Base-by-base conservation (phyloP, 805 yeast species). In the Metschnikowia lunata region DNA sequence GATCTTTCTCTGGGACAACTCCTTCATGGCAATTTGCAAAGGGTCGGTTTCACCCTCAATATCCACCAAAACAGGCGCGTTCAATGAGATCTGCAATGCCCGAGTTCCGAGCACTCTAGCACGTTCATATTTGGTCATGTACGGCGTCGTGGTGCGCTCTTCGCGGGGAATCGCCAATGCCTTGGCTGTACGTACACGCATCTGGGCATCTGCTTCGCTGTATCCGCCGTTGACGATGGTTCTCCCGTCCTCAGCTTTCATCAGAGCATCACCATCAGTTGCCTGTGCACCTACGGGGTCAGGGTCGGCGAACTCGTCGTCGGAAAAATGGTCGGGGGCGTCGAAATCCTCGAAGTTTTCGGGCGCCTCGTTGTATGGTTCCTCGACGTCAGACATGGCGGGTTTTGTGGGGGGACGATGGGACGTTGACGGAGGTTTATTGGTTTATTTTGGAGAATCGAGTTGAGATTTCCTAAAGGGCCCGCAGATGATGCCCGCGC, bases 11-110 rank as follows among this genome's bases (percentile, higher is more conserved):
- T 93, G 98, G 1, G 95, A 80, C 51, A 93, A 77, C 67, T 93
- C 99, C 67, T 95, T 93, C 88, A 88, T 85, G 48, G 99, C 97
- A 50, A 93, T 93, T 66, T 90, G 97, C 61, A 93, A 74, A 11
- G 99, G 99, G 64, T 93, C 99, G 2, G 99, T 95, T 66, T 95
- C 99, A 61, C 99, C 99, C 69, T 93, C 99, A 46, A 93, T 80
- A 61, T 95, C 99, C 34, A 93, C 99, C 61, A 93, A 78, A 3
- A 93, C 98, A 2, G 99, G 99, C 1, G 99, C 99, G 62, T 93
- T 93, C 87, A 93, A 86, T 26, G 97, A 88, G 58, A 93, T 91
- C 67, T 93, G 99, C 52, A 93, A 72, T 1, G 99, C 99, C 58
- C 99, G 79, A 9, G 99, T 93, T 26, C 99, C 99, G 59, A 93